A percentile compares a stretch with the other conserved stretches of the same genome.
These are phyloP conservation scores for Periglandula ipomoeae DNA, from an alignment of 2,329 filamentous ascomycete species.

Conservation along the genomic window DNA sequence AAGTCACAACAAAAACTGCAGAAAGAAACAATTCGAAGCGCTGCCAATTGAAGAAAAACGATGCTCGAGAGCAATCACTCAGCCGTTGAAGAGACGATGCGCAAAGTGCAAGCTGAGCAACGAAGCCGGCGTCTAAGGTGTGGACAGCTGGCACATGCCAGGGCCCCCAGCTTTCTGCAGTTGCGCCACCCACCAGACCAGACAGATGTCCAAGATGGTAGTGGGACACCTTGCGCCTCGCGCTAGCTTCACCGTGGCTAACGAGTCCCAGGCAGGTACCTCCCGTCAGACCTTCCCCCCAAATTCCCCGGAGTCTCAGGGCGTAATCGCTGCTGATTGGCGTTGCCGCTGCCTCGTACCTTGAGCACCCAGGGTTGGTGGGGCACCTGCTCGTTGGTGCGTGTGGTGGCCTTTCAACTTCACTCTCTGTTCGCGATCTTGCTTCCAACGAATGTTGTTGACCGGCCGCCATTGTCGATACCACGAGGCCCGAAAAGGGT, in stretches of 20 bases:
- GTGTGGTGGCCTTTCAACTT: constrained; percentile 1
- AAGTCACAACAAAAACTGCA: too few species aligned
- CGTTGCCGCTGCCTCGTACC: background rate
- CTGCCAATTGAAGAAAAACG: too few species aligned
- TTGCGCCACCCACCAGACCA: too few species aligned
- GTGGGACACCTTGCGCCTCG: background rate
- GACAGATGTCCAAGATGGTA: background rate
- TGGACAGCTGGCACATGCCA: constrained; percentile 2
- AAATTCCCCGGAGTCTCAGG: background rate
- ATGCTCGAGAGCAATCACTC: too few species aligned
- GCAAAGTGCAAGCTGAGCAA: too few species aligned
- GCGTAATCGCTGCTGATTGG: background rate
- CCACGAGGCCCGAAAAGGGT: background rate
- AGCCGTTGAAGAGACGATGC: too few species aligned
- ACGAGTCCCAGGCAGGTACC: background rate
- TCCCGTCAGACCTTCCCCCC: constrained; percentile 2
- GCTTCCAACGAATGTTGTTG: background rate
- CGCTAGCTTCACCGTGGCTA: background rate
- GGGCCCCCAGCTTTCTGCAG: background rate
- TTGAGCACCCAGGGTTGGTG: background rate
- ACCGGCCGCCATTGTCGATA: background rate
- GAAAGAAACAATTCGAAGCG: too few species aligned
- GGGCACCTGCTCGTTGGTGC: background rate
- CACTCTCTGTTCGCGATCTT: background rate
- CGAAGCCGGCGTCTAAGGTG: background rate